phyloP scores from a whole-genome alignment of 2,329 filamentous ascomycete genomes.

The Diaporthe ampelina region DNA sequence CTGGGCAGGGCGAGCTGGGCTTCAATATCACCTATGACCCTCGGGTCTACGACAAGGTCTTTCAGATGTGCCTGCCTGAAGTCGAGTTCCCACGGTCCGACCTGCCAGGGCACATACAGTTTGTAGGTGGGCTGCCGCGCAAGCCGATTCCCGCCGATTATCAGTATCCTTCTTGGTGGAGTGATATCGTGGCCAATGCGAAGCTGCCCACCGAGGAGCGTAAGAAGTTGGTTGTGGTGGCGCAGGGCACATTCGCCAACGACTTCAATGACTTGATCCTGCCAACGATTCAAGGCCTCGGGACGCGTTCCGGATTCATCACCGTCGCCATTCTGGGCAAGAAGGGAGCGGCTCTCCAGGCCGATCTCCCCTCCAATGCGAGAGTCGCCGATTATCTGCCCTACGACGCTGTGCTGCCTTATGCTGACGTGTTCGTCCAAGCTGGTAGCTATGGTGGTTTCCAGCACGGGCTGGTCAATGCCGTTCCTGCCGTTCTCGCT shows the following conservation, averaged over 20 bases:
- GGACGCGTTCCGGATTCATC: slow-evolving; percentile 55
- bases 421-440: slow-evolving; percentile 61
- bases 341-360: slow-evolving; percentile 46
- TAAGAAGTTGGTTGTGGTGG: slow-evolving; percentile 61
- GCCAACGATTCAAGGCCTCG: slow-evolving; percentile 59
- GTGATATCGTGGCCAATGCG: slow-evolving; percentile 53
- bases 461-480: slow-evolving; percentile 58
- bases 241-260: slow-evolving; percentile 62
- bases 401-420: slow-evolving; percentile 60
- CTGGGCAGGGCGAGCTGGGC: slow-evolving; percentile 2
- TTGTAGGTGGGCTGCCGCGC: slow-evolving; percentile 57
- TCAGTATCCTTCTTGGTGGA: slow-evolving; percentile 60
- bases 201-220: slow-evolving; percentile 38
- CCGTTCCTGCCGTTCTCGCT: slow-evolving; percentile 61
- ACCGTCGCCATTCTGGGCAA: slow-evolving; percentile 52
- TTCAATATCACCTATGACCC: slow-evolving; percentile 28
- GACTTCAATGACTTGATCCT: slow-evolving; percentile 58
- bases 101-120: slow-evolving; percentile 56
- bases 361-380: slow-evolving; percentile 56
- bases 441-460: slow-evolving; percentile 65
- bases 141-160: slow-evolving; percentile 48
- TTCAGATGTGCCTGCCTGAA: slow-evolving; percentile 56
- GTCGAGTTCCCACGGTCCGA: slow-evolving; percentile 56
- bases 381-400: slow-evolving; percentile 62
- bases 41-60: slow-evolving; percentile 49